A percentile compares a stretch with the other conserved stretches of the same genome.
Conservation (phyloP, 352 stramenopile genomes). For the Phytophthora pseudosyringae region DNA sequence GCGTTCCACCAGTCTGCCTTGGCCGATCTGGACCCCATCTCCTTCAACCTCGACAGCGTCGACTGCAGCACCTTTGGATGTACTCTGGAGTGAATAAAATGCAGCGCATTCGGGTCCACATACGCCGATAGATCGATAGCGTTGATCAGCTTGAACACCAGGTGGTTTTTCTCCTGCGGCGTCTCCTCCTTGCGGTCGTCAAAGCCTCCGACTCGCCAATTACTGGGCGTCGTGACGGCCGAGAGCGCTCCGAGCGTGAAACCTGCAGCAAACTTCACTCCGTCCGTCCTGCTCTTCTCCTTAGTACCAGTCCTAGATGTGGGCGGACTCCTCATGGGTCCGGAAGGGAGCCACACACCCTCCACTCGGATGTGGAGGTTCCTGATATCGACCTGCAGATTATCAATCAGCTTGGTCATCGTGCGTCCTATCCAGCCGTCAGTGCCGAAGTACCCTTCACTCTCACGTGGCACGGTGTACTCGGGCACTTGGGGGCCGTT, state of each 20-base stretch:
- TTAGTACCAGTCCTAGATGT: constrained; percentile 24
- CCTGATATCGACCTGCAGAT: constrained; percentile 88
- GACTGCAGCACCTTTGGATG: constrained; percentile 81
- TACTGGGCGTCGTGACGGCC: constrained; percentile 84
- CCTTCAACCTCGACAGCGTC: constrained; percentile 77
- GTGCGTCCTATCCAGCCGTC: constrained; percentile 89
- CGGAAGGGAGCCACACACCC: constrained; percentile 64
- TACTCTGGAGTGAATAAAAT: constrained; percentile 88
- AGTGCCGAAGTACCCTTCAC: constrained; percentile 88
- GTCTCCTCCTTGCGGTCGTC: constrained; percentile 48
- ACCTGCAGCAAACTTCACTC: constrained; percentile 76
- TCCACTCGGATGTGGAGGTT: constrained; percentile 90
- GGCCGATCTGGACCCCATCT: constrained; percentile 76
- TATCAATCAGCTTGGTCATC: constrained; percentile 92
- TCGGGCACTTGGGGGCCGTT: constrained; percentile 70
- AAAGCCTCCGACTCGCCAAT: constrained; percentile 83
- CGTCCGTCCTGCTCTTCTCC: constrained; percentile 26
- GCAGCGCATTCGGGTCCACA: constrained; percentile 82
- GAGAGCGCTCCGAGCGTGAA: constrained; percentile 85
- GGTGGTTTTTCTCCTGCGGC: constrained; percentile 47
- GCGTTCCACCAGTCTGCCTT: constrained; percentile 81
- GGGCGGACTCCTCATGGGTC: constrained; percentile 30
- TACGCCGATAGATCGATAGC: constrained; percentile 88
- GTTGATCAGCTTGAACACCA: constrained; percentile 91
- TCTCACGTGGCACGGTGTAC: constrained; percentile 72